Base-by-base conservation (phyloP, 1,139 yeast species). In the Zygosaccharomyces sapae region DNA sequence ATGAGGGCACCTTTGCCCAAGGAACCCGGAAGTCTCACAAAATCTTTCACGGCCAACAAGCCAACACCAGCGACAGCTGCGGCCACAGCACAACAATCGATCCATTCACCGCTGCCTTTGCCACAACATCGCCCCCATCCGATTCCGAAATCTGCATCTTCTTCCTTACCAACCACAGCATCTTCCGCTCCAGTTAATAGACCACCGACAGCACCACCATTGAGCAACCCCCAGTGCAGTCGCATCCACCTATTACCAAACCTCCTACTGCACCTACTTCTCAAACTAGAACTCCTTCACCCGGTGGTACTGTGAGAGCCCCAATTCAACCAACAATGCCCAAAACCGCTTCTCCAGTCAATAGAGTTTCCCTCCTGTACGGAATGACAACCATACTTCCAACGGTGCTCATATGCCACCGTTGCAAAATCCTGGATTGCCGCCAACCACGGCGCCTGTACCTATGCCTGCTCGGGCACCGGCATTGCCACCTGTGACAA, bases 141-240 rank as follows among this genome's bases (percentile, higher is more conserved):
- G 7, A 12, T 12, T 27, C 30, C 12, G 27, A 33, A 19, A 9
- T 18, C 20, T 19, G 20, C n/a, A 22, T 7, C 38, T 33, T 29
- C 19, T 27, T 10, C 33, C 37, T 39, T 20, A 16, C 41, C 22
- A 13, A 25, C 16, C 34, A 16, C 10, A 41, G 33, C 33, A 12
- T 20, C 40, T 3, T 18, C n/a, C n/a, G n/a, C 33, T 24, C 25
- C 33, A 9, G 22, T 33, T 12, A 22, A 29, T 6, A 13, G 22
- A 5, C 19, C n/a, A 29, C 16, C 45, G 6, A 40, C 41, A 4
- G 24, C 40, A 30, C 44, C 46, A 8, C 33, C 41, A n/a, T 33
- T 38, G 37, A 38, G 31, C 41, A 40, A 29, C 34, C 39, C 35
- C 35, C 27, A 25, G 22, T 30, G 24, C 47, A 12, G 24, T 45